A percentile compares a stretch with the other conserved stretches of the same genome.
phyloP scores from a whole-genome alignment of 2,329 filamentous ascomycete genomes.

The Claviceps sorghi region DNA sequence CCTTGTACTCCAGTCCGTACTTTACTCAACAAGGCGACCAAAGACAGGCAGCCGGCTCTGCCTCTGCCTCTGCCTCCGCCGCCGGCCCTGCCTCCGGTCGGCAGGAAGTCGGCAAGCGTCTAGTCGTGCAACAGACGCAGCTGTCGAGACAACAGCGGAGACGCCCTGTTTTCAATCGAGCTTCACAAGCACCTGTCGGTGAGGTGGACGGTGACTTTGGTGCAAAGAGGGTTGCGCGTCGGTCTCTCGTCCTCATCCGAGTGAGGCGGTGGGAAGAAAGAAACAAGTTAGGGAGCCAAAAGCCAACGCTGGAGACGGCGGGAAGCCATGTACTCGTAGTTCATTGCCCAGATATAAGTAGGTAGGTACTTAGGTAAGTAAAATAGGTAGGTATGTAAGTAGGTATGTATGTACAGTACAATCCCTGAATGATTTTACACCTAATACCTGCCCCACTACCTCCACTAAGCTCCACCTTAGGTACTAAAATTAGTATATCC shows the following conservation, averaged over 20 bases:
- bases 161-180: background rate
- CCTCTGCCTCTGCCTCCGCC: background rate
- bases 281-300: background rate
- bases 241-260: background rate
- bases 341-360: background rate
- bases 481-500: no score
- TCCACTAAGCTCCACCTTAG: no score
- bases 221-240: background rate
- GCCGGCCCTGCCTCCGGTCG: background rate
- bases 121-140: background rate
- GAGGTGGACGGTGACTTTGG: background rate
- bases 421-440: no score
- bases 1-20: background rate
- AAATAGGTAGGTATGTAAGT: no score
- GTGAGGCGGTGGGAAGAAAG: background rate
- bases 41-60: background rate
- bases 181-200: background rate
- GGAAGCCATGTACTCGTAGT: constrained; percentile 2
- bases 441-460: no score
- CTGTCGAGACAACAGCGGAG: background rate
- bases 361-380: no score
- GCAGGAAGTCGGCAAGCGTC: background rate
- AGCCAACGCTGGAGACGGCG: constrained; percentile 4
- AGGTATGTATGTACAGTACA: no score
- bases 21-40: background rate